Base-by-base conservation (phyloP, 208 protist species). In the Acanthamoeba castellanii region DNA sequence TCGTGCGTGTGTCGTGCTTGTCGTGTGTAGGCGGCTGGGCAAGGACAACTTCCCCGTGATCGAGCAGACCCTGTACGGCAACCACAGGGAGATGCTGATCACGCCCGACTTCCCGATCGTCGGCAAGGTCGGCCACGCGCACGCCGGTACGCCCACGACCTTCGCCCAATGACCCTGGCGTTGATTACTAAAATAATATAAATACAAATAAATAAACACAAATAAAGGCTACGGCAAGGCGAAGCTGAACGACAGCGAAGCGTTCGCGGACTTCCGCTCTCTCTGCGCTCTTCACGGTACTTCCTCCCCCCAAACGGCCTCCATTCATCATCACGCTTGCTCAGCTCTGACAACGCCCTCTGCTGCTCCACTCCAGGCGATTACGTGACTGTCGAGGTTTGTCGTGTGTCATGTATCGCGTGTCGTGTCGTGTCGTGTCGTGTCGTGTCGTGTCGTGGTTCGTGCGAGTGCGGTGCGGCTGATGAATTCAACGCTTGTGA, bases 41-140 rank as follows among this genome's bases (percentile, higher is more conserved):
- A 61, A 68, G 27, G 93, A 96, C 9, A 45, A 78, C 27, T 96
- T 96, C 76, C 95, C 95, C 22, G 34, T 96, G 13, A 95, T 96
- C 85, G 61, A 81, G 6, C 93, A 95, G 76, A 90, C 88, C 18
- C 55, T 78, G 7, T 95, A 95, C 68, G 14, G 55, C 5, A 94
- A 93, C 45, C 14, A 84, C 50, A 13, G 57, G 6, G 42, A 50
- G 27, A 95, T 96, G 57, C 14, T 94, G 25, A 92, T 96, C 85
- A 91, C 93, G 34, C 95, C 95, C n/a, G 70, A 85, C 20, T 78
- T 74, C n/a, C 82, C 85, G 7, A 34, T 95, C 30, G 85, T 95
- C 16, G 76, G 59, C 34, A 94, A 94, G 64, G 66, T 94, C 22
- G 82, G 91, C n/a, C 76, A 94, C 52, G 76, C 82, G 25, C 74